Evolutionary conservation across 257 asterid species (phyloP).

Genomic region (Osmanthus fragrans): DNA sequence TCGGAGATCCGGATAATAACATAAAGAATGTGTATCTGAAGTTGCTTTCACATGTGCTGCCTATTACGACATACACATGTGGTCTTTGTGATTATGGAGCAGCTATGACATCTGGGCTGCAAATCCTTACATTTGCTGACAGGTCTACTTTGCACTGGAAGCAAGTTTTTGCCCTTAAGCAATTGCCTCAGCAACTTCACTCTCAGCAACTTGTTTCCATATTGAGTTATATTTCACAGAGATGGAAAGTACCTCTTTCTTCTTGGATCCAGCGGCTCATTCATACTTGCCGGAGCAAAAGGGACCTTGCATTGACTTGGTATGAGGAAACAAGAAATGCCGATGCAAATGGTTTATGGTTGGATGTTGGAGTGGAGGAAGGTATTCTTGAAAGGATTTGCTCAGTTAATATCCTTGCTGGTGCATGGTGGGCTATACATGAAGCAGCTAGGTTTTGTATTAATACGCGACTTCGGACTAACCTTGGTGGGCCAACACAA

Average conservation of each 20-base stretch:
- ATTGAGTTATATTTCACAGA: conserved; percentile 91
- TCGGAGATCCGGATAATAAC: conserved; percentile 85
- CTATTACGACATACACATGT: conserved; percentile 62
- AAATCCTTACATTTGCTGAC: conserved; percentile 40
- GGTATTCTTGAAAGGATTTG: conserved; percentile 70
- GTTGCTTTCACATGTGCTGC: conserved; percentile 71
- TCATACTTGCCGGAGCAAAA: conserved; percentile 64
- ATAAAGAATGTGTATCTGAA: conserved; percentile 62
- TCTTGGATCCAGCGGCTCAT: conserved; percentile 93
- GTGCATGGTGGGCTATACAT: conserved; percentile 98
- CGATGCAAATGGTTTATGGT: conserved; percentile 62
- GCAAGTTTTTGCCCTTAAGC: conserved; percentile 85
- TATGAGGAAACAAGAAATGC: conserved; percentile 59
- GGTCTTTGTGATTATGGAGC: conserved; percentile 64
- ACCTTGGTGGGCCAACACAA: conserved; percentile 99
- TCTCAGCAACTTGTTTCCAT: conserved; percentile 92
- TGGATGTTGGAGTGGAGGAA: conserved; percentile 71
- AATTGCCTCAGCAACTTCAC: conserved; percentile 80
- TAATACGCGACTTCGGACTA: conserved; percentile 90
- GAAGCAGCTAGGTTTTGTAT: conserved; percentile 98
- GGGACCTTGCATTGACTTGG: conserved; percentile 44
- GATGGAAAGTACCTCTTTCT: conserved; percentile 92
- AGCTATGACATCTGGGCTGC: conserved; percentile 45
- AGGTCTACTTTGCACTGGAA: conserved; percentile 71
- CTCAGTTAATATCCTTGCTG: conserved; percentile 79